These are phyloP conservation scores for Fusarium tjaetaba DNA, from an alignment of 2,329 filamentous ascomycete species.

Conservation along the genomic window DNA sequence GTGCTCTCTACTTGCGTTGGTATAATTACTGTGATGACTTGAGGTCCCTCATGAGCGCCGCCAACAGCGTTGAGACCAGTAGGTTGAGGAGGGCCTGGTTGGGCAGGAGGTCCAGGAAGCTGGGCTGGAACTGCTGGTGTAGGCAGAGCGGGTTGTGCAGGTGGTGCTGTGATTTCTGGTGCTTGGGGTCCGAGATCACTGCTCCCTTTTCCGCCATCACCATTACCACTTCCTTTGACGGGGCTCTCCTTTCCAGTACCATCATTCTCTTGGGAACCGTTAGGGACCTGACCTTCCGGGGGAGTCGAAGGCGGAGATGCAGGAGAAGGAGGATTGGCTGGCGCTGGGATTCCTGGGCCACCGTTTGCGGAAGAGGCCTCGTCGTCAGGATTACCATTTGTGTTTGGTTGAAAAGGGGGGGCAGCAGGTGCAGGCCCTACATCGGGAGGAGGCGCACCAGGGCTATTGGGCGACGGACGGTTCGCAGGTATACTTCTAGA, in stretches of 20 bases:
- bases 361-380: background rate
- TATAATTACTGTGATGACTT: constrained; percentile 41
- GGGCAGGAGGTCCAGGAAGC: background rate
- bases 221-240: background rate
- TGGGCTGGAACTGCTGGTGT: background rate
- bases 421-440: background rate
- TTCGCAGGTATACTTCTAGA: background rate
- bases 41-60: background rate
- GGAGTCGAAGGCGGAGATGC: background rate
- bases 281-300: background rate
- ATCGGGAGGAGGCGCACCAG: background rate
- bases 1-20: constrained; percentile 32
- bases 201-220: background rate
- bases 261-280: background rate
- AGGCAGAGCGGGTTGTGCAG: background rate
- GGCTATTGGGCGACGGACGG: background rate
- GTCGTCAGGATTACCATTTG: background rate
- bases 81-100: background rate
- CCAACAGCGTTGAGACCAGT: background rate
- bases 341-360: background rate
- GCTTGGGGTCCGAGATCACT: background rate
- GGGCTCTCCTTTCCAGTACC: background rate
- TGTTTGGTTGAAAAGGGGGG: background rate
- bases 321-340: background rate
- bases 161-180: background rate